Conservation (phyloP, 2,329 filamentous ascomycete genomes). For the Penicillium sp. region DNA sequence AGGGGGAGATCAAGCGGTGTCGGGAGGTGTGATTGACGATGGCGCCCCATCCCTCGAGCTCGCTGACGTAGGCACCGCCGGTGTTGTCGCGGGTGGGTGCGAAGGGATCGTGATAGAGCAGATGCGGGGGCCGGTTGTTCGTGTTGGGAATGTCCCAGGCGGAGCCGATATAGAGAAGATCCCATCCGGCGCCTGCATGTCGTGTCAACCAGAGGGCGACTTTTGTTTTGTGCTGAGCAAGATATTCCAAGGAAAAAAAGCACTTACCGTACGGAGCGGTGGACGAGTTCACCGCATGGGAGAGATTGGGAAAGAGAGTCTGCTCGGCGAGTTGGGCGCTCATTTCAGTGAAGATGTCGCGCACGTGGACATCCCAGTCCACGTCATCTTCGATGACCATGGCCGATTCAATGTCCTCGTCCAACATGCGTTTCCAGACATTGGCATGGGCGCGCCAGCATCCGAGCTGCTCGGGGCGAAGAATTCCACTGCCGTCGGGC, state of each 20-base stretch:
- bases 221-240: too few relatives aligned
- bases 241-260: not conserved
- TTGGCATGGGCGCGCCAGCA: slow-evolving; percentile 1
- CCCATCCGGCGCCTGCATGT: not conserved
- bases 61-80: not conserved
- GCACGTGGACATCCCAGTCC: not conserved
- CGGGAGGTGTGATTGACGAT: not conserved
- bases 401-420: not conserved
- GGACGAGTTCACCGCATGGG: not conserved
- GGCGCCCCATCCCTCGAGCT: slow-evolving; percentile 1
- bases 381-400: not conserved
- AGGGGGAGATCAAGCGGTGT: not conserved
- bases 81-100: not conserved
- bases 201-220: not conserved
- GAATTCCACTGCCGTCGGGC: not conserved
- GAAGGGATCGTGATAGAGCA: not conserved
- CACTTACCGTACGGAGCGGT: not conserved
- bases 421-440: slow-evolving; percentile 1
- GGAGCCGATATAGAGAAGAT: not conserved
- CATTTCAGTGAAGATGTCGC: not conserved
- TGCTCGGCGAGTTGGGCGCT: not conserved
- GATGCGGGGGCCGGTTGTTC: not conserved
- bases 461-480: slow-evolving; percentile 1
- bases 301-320: not conserved
- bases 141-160: not conserved